phyloP scores from a whole-genome alignment of 106 monocot species.

The Amphibolis antarctica region DNA sequence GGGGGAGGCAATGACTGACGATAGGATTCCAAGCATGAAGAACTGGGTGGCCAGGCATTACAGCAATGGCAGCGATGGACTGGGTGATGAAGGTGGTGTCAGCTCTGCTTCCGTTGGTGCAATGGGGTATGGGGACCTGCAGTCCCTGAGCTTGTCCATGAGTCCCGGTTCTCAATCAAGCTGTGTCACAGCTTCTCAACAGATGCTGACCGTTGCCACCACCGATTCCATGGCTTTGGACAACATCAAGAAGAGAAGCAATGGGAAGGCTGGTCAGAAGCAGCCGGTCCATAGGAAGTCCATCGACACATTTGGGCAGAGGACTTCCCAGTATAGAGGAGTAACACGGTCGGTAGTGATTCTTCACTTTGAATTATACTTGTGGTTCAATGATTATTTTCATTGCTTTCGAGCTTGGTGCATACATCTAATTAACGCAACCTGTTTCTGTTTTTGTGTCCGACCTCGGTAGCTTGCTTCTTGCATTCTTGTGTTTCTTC shows the following conservation, averaged over 20 bases:
- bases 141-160: slow-evolving; percentile 79
- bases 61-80: slow-evolving; percentile 6
- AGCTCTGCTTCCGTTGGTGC: slow-evolving; percentile 27
- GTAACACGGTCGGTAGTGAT: slow-evolving; percentile 44
- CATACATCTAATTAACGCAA: not conserved
- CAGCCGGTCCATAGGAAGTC: slow-evolving; percentile 90
- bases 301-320: slow-evolving; percentile 93
- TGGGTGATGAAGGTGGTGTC: slow-evolving; percentile 26
- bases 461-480: not conserved
- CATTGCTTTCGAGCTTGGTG: not conserved
- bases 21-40: slow-evolving; percentile 32
- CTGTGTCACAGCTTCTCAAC: slow-evolving; percentile 44
- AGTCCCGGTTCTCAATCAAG: slow-evolving; percentile 84
- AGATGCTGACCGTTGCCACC: slow-evolving; percentile 15
- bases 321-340: slow-evolving; percentile 96
- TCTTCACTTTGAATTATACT: not conserved
- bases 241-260: slow-evolving; percentile 49
- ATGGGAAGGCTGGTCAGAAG: slow-evolving; percentile 54
- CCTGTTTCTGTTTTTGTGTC: slow-evolving; percentile 3
- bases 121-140: slow-evolving; percentile 58
- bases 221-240: slow-evolving; percentile 33
- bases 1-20: slow-evolving; percentile 25
- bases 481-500: slow-evolving; percentile 1
- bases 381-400: not conserved
- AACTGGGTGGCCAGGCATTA: slow-evolving; percentile 36